A percentile compares a stretch with the other conserved stretches of the same genome.
Conservation (phyloP, 805 yeast genomes). For the Ogataea philodendri region DNA sequence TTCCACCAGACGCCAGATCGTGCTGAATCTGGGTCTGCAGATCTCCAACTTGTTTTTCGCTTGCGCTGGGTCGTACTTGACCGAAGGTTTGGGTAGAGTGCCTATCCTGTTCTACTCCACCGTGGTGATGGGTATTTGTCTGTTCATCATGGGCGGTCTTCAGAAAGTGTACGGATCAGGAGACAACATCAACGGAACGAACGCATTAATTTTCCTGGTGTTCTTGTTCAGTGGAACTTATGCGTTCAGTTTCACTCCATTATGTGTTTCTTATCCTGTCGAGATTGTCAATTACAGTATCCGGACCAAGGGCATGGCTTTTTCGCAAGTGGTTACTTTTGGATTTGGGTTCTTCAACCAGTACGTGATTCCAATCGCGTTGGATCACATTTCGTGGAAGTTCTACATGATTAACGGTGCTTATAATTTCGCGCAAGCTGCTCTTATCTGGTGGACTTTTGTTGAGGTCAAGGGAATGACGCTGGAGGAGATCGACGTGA, state of each 20-base stretch:
- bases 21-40: conserved; percentile 30
- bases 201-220: conserved; percentile 27
- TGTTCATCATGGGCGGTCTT: conserved; percentile 29
- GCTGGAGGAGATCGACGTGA: conserved; percentile 31
- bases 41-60: conserved; percentile 25
- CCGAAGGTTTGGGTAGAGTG: conserved; percentile 29
- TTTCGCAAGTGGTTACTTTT: conserved; percentile 25
- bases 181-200: conserved; percentile 20
- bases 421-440: conserved; percentile 25
- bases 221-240: conserved; percentile 27
- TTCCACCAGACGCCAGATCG: conserved; percentile 24
- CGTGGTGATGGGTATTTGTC: conserved; percentile 25
- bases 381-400: conserved; percentile 25
- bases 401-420: conserved; percentile 28
- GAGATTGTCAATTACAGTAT: conserved; percentile 27
- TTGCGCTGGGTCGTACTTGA: conserved; percentile 25
- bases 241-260: conserved; percentile 28
- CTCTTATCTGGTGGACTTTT: conserved; percentile 24
- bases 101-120: conserved; percentile 26
- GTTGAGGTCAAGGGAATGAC: conserved; percentile 30
- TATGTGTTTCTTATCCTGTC: conserved; percentile 28
- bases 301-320: conserved; percentile 30
- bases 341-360: conserved; percentile 29
- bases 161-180: conserved; percentile 25
- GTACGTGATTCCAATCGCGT: conserved; percentile 33